These are phyloP conservation scores for Cicer cuneatum DNA, from an alignment of 306 rosid genomes.

Conservation along the genomic window DNA sequence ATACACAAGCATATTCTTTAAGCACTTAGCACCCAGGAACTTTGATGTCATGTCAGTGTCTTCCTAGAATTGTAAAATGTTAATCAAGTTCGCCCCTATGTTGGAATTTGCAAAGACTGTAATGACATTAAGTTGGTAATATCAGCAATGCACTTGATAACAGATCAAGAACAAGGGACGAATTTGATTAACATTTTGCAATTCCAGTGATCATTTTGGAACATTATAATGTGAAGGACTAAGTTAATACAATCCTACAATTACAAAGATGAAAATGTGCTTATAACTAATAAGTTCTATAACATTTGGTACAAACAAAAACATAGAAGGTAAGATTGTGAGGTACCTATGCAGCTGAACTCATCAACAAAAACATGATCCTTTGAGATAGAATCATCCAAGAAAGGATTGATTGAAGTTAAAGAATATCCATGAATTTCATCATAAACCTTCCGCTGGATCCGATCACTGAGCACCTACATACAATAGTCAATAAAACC, in stretches of 20 bases:
- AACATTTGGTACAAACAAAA: background rate
- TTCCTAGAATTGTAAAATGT: no score
- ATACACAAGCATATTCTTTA: background rate
- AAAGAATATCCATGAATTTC: constrained; percentile 85
- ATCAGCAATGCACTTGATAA: background rate
- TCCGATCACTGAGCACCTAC: constrained; percentile 83
- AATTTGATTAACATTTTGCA: background rate
- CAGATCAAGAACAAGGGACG: background rate
- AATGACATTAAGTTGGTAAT: no score
- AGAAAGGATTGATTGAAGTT: constrained; percentile 76
- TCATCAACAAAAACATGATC: constrained; percentile 86
- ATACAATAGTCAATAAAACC: constrained; percentile 44
- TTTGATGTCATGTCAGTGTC: background rate
- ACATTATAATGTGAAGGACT: background rate
- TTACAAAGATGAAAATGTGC: background rate
- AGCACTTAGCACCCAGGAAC: background rate
- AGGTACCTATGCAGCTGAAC: constrained; percentile 82
- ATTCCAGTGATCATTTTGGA: background rate
- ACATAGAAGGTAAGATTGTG: background rate
- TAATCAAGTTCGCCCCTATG: no score
- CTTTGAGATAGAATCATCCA: constrained; percentile 61
- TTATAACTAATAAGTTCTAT: background rate
- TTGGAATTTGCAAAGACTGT: no score
- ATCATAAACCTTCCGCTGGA: constrained; percentile 79
- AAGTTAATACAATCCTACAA: background rate